Evolutionary conservation across 495 filamentous ascomycete genomes (phyloP), one percentile per base, ranked within the genome.

Genomic region (Jackrogersella minutella): DNA sequence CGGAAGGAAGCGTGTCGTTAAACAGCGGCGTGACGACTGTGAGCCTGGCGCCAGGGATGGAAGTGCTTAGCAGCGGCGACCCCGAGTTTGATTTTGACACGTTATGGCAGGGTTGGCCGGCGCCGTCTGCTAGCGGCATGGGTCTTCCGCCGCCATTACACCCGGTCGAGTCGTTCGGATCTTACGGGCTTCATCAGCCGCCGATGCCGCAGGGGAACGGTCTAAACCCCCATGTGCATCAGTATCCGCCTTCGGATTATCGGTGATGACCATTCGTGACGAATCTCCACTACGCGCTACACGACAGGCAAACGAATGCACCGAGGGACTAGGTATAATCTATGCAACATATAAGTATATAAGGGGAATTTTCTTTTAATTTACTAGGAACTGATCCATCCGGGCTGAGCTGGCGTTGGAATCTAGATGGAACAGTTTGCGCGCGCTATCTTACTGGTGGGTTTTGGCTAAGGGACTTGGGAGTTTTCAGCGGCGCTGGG

Each of bases 11-110:
- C 17, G 79, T 82, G 6, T 79, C 84, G 11, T 71, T 87, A 3
- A 80, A 78, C 3, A 83, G 78, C 10, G 80, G 61, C 5, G 65
- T 76, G 14, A 49, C 80, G 10, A 21, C 68, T 1, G 50, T 58
- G 0, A 62, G 66, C 26, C 66, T 72, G 44, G 54, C 56, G 5
- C 70, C 64, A 11, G 78, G 62, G 2, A 58, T 64, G 9, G 80
- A 81, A 31, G 71, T 77, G 0, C 80, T 81, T 4, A 43, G 71
- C 6, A 73, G 74, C 8, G 64, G 71, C 10, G 82, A 85, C 30
- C 76, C 80, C 14, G 79, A 82, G 49, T 82, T 87, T 50, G 81
- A 87, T 37, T 85, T 88, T 37, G 83, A 86, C 59, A 76, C 73
- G n/a, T 63, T 87, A 40, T 87, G 84, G 85, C 75, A 79, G 41